A percentile compares a stretch with the other conserved stretches of the same genome.
These are phyloP conservation scores for Candida endomychidarum DNA, from an alignment of 805 yeast species.

Conservation along the genomic window DNA sequence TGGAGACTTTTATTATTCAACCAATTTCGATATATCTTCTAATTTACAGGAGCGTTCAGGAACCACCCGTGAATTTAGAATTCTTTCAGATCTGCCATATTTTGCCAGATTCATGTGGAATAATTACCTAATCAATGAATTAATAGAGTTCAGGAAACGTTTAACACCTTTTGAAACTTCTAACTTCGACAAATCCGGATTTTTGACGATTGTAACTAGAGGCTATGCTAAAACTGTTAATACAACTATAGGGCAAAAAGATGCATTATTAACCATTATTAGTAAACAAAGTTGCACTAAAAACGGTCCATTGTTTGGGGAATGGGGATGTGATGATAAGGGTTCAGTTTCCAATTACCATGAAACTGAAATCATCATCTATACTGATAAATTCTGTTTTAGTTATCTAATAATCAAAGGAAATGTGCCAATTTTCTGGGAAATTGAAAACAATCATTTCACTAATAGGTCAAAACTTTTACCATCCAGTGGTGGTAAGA, in stretches of 20 bases:
- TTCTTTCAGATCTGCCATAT: constrained; percentile 39
- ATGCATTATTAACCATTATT: constrained; percentile 47
- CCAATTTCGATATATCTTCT: constrained; percentile 88
- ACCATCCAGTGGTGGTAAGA: constrained; percentile 37
- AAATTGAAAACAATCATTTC: constrained; percentile 42
- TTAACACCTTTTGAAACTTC: constrained; percentile 40
- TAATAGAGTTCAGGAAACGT: constrained; percentile 47
- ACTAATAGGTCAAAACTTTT: constrained; percentile 29
- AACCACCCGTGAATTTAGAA: constrained; percentile 16
- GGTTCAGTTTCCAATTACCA: constrained; percentile 53
- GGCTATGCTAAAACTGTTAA: constrained; percentile 53
- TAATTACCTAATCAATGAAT: constrained; percentile 43
- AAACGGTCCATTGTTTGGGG: constrained; percentile 53
- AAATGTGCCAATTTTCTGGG: constrained; percentile 58
- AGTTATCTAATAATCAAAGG: constrained; percentile 50
- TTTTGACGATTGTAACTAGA: constrained; percentile 47
- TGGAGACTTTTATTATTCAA: constrained; percentile 90
- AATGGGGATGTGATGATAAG: constrained; percentile 58
- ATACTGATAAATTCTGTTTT: constrained; percentile 40
- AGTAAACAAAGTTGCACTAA: constrained; percentile 52
- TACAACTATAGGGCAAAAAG: constrained; percentile 30
- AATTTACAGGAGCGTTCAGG: constrained; percentile 66
- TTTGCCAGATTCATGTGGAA: constrained; percentile 54
- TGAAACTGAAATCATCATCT: constrained; percentile 51
- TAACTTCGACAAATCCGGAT: constrained; percentile 47